Evolutionary conservation across 805 yeast genomes (phyloP).

Genomic region (Wickerhamia fluorescens): DNA sequence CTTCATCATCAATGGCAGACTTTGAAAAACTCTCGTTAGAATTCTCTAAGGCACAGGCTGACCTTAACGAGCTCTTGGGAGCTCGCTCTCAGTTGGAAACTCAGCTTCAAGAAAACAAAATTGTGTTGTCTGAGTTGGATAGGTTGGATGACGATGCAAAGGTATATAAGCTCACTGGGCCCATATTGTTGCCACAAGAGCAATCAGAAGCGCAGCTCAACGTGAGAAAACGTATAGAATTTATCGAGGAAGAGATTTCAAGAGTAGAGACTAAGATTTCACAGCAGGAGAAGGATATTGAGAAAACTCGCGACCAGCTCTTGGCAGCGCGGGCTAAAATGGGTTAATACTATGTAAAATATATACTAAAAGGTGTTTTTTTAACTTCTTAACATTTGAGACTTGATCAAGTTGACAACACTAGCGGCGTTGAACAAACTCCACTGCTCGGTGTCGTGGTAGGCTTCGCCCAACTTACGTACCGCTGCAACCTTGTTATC

Average conservation of each 20-base stretch:
- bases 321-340: constrained; percentile 37
- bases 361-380: too few relatives aligned
- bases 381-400: constrained; percentile 67
- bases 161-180: constrained; percentile 86
- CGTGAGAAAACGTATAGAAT: constrained; percentile 85
- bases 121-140: constrained; percentile 78
- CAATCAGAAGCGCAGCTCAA: constrained; percentile 73
- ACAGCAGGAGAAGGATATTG: constrained; percentile 41
- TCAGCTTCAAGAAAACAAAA: constrained; percentile 88
- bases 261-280: constrained; percentile 66
- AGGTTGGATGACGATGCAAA: constrained; percentile 59
- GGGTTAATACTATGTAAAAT: constrained; percentile 2
- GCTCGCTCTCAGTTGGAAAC: constrained; percentile 87
- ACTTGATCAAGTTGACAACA: constrained; percentile 58
- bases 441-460: constrained; percentile 71
- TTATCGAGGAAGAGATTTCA: constrained; percentile 68
- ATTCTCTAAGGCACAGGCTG: constrained; percentile 40
- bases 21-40: constrained; percentile 39
- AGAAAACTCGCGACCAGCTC: constrained; percentile 49
- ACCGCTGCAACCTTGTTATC: constrained; percentile 50
- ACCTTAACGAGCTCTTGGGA: constrained; percentile 47
- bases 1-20: too few relatives aligned
- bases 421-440: constrained; percentile 59
- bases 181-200: constrained; percentile 87
- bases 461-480: constrained; percentile 50